Base-by-base conservation (phyloP, 2,329 filamentous ascomycete genomes). In the Triangularia setosa region DNA sequence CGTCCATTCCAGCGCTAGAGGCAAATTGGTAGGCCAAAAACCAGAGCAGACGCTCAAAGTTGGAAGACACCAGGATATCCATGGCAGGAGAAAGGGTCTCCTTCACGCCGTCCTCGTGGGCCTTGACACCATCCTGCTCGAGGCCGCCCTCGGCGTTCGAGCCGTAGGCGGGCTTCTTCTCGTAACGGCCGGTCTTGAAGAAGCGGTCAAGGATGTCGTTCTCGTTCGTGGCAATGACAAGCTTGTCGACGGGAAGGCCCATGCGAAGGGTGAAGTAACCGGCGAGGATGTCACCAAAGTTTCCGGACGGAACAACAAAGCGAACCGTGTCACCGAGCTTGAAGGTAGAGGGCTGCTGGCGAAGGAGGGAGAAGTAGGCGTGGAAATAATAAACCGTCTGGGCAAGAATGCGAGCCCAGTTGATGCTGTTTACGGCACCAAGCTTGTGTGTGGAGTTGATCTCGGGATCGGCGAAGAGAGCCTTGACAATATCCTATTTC, bases 321-420 rank as follows among this genome's bases (percentile, higher is more conserved):
- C 93, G 89, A 44, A 95, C 84, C 73, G 86, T 87, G 70, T 91
- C 86, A 69, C 84, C 86, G 24, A 89, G 72, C 64, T 87, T 84
- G 76, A 90, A 90, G 16, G 79, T 77, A 0, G 84, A 73, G 3
- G 86, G 85, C 59, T 83, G 81, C 74, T 82, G 66, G 28, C 65
- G 85, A 66, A 82, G 83, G 33, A 99, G 87, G 14, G 88, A 81
- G 79, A 97, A 97, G 83, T 98, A 98, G 12, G 95, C 88, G 78
- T 95, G 84, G 82, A 97, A 96, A 83, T 97, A 99, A 84, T 97
- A 98, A 66, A 92, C 92, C 69, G 96, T 97, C 80, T 99, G 95
- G 12, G 95, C 94, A 40, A 99, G 85, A 71, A 99, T 98, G 71
- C 95, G 86, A 1, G 93, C 91, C 86, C 90, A 97, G 80, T 98